Conservation (phyloP, 208 protist genomes). For the Crithidia brevicula region DNA sequence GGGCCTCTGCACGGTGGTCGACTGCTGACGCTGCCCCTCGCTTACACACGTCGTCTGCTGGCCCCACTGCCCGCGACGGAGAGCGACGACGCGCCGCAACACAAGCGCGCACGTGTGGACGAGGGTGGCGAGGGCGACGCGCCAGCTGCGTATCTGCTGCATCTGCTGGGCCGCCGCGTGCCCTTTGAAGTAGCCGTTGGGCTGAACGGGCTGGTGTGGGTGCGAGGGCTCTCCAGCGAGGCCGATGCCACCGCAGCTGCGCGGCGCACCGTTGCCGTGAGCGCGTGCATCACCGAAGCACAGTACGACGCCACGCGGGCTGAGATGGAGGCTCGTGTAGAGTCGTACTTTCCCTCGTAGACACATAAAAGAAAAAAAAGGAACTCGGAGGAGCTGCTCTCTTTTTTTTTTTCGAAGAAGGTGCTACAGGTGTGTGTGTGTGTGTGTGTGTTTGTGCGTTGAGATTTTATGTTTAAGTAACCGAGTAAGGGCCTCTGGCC, state of each 20-base stretch:
- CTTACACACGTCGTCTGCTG: conserved; percentile 73
- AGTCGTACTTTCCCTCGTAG: conserved; percentile 59
- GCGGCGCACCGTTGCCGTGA: conserved; percentile 74
- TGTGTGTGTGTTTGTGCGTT: not conserved
- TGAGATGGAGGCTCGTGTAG: conserved; percentile 79
- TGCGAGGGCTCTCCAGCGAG: conserved; percentile 57
- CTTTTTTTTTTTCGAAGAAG: not conserved
- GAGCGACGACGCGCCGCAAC: not conserved
- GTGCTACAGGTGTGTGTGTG: not conserved
- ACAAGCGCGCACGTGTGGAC: conserved; percentile 29
- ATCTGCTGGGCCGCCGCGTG: conserved; percentile 55
- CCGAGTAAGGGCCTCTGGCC: no score
- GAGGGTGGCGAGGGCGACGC: conserved; percentile 21
- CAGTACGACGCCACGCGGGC: conserved; percentile 66
- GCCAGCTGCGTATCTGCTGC: conserved; percentile 65
- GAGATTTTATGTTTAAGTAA: no score
- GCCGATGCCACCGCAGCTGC: conserved; percentile 47
- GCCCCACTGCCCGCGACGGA: conserved; percentile 18
- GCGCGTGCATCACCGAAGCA: conserved; percentile 73
- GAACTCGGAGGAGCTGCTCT: not conserved
- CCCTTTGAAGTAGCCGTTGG: conserved; percentile 83
- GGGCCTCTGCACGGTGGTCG: conserved; percentile 73
- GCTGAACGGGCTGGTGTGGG: conserved; percentile 85
- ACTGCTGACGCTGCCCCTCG: conserved; percentile 64
- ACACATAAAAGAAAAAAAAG: not conserved